Evolutionary conservation across 192 early-diverging fungal genomes (phyloP).

Genomic region (Coemansia sp.): DNA sequence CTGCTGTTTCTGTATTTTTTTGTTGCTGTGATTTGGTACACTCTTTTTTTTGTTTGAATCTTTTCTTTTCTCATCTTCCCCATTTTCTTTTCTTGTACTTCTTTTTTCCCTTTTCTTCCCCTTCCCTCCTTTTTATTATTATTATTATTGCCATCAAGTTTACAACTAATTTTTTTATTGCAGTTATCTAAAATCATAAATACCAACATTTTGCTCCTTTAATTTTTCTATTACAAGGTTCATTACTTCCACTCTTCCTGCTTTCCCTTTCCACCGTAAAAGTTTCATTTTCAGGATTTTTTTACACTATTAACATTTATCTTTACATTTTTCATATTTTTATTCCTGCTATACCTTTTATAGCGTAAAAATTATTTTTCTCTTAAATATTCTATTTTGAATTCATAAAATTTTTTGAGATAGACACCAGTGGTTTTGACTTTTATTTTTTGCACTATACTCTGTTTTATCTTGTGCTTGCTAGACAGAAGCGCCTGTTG

Average conservation of each 20-base stretch:
- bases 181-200: conserved; percentile 2
- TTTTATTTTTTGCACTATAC: neutral
- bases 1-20: neutral
- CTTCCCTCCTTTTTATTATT: neutral
- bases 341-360: neutral
- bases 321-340: neutral
- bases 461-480: neutral
- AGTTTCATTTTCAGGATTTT: neutral
- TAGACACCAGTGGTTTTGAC: neutral
- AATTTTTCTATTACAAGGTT: conserved; percentile 1
- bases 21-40: neutral
- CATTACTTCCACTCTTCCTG: neutral
- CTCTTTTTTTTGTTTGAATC: neutral
- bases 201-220: conserved; percentile 1
- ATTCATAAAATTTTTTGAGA: conserved; percentile 1
- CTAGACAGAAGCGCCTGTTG: neutral
- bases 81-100: conserved; percentile 3
- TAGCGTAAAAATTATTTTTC: neutral
- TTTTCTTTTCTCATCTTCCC: neutral
- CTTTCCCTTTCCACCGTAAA: neutral
- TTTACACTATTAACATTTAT: neutral
- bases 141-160: neutral
- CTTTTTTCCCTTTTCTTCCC: neutral
- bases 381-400: conserved; percentile 2
- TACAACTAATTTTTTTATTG: neutral